These are phyloP conservation scores for Mycena indigotica DNA, from an alignment of 768 basidiomycete species.

Conservation along the genomic window DNA sequence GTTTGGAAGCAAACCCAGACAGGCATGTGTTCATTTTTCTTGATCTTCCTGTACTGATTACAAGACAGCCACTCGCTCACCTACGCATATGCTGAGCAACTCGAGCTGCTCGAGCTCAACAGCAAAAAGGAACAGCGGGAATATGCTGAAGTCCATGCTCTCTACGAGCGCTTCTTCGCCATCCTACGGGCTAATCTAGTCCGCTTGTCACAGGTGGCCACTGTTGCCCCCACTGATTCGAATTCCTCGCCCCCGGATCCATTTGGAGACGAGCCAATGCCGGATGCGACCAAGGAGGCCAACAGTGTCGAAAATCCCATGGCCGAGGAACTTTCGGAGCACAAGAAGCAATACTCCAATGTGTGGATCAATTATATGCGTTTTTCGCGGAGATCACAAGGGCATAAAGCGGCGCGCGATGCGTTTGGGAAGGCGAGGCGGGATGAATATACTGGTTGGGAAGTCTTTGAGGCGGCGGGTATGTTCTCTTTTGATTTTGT, in stretches of 20 bases:
- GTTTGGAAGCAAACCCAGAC: slow-evolving; percentile 84
- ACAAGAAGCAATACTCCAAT: slow-evolving; percentile 71
- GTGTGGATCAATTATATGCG: slow-evolving; percentile 93
- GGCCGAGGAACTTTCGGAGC: slow-evolving; percentile 51
- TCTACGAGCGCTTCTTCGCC: slow-evolving; percentile 73
- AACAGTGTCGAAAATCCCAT: background rate
- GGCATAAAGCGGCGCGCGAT: slow-evolving; percentile 73
- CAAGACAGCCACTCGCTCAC: slow-evolving; percentile 90
- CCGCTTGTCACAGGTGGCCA: slow-evolving; percentile 49
- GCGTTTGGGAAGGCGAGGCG: slow-evolving; percentile 84
- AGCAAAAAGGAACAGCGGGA: slow-evolving; percentile 57
- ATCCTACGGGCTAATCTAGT: slow-evolving; percentile 68
- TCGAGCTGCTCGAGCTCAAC: slow-evolving; percentile 47
- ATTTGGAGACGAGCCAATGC: background rate
- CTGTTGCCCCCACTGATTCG: slow-evolving; percentile 34
- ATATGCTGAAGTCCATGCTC: slow-evolving; percentile 64
- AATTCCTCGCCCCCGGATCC: background rate
- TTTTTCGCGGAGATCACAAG: slow-evolving; percentile 86
- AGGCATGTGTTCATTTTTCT: slow-evolving; percentile 48
- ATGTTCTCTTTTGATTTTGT: slow-evolving; percentile 24
- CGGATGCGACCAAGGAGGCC: background rate
- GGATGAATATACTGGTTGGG: slow-evolving; percentile 80
- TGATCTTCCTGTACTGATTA: background rate
- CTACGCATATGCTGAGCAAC: slow-evolving; percentile 80
- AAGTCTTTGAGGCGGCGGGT: slow-evolving; percentile 93